phyloP scores from a whole-genome alignment of 192 early-diverging fungal species.

The Entophlyctis helioformis region DNA sequence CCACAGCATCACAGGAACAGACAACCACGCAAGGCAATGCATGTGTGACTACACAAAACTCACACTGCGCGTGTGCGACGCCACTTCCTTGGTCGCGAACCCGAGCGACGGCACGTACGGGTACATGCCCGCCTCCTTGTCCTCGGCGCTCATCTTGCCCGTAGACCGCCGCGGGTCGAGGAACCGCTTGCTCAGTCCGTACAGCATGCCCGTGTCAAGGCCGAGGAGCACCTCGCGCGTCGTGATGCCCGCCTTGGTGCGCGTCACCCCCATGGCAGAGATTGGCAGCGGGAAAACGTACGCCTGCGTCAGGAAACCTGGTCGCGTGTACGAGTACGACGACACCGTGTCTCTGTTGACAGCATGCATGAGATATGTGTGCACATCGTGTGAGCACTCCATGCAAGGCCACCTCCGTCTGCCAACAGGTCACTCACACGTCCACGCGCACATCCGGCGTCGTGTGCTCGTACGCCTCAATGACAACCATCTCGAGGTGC shows the following conservation, averaged over 20 bases:
- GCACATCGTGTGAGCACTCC: constrained; percentile 1
- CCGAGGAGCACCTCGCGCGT: constrained; percentile 76
- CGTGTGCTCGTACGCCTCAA: constrained; percentile 77
- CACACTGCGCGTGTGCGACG: constrained; percentile 59
- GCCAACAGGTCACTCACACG: constrained; percentile 30
- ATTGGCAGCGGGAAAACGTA: constrained; percentile 67
- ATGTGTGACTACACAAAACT: not conserved
- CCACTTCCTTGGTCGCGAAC: constrained; percentile 64
- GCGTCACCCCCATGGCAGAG: constrained; percentile 70
- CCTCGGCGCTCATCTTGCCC: constrained; percentile 51
- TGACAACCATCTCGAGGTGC: constrained; percentile 65
- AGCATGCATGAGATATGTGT: not conserved
- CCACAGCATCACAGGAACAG: constrained; percentile 1
- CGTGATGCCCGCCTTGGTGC: constrained; percentile 75
- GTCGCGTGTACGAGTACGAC: constrained; percentile 55
- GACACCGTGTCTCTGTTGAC: constrained; percentile 62
- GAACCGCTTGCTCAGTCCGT: constrained; percentile 57
- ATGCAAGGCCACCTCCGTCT: not conserved
- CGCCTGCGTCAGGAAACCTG: constrained; percentile 60
- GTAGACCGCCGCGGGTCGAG: constrained; percentile 77
- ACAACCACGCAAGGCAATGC: too few species aligned
- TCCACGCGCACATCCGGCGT: constrained; percentile 53
- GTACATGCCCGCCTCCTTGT: constrained; percentile 79
- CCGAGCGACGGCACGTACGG: constrained; percentile 62
- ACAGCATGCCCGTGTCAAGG: constrained; percentile 35